Evolutionary conservation across 2,329 filamentous ascomycete species (phyloP), one percentile per base, ranked within the genome.

Genomic region (Xylariaceae sp.): DNA sequence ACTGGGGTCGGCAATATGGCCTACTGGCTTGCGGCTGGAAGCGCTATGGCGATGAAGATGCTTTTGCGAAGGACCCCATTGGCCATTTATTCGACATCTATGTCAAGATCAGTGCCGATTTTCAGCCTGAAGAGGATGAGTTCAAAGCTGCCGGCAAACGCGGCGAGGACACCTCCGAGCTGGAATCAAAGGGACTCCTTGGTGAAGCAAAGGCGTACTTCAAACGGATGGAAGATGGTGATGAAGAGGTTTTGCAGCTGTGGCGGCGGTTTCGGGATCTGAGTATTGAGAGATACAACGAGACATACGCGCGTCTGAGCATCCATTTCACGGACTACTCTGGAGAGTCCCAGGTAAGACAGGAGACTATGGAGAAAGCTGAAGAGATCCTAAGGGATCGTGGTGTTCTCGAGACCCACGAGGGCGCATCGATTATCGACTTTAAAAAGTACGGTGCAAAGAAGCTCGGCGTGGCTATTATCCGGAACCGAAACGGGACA

Each of bases 1-100:
- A 91, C 65, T 90, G 88, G 88, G 88, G 88, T 1, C 89, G 88
- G 71, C 86, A 89, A 64, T 87, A 80, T 18, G 79, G 79, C 40
- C 78, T 90, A 0, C 75, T 90, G 23, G 85, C 85, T 1, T 78
- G 88, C 12, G 88, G 86, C 0, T 90, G 86, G 71, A 76, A 86
- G 59, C 80, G 80, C 53, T 89, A 86, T 61, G 88, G 88, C 1
- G 83, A 79, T 4, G 86, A 90, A 62, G 81, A 87, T 20, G 79
- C 82, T 61, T 77, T 90, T 16, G 70, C 79, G n/a, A 75, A 77
- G 21, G 84, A 89, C 59, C 87, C 88, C 0, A 86, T 90, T 54
- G 83, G 83, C 23, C 88, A 90, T 65, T 73, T 90, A 2, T 87
- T 86, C 53, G 81, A 89, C 45, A 83, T 90, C 37, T 89, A 89